Percentiles rank a stretch among this genome's conserved stretches.
These are phyloP conservation scores for Aspergillus sp. DNA, from an alignment of 2,329 filamentous ascomycete genomes.

Conservation along the genomic window DNA sequence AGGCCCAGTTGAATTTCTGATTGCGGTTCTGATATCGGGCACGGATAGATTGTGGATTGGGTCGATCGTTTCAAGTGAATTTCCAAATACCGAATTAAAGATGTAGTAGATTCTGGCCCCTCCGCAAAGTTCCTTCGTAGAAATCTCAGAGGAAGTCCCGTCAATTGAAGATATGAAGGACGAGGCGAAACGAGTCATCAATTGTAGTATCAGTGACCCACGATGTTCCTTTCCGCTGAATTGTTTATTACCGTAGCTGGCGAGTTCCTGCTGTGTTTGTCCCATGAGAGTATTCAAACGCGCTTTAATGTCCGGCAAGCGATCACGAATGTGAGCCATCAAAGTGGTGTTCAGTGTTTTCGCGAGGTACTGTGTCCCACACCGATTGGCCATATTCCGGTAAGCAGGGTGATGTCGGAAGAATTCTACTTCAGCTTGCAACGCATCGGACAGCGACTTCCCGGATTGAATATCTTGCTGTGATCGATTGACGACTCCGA, in stretches of 20 bases:
- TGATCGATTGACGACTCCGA: slow-evolving; percentile 95
- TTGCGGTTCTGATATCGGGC: slow-evolving; percentile 92
- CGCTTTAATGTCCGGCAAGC: slow-evolving; percentile 96
- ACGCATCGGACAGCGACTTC: slow-evolving; percentile 89
- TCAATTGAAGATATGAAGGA: slow-evolving; percentile 99
- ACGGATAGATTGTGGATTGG: slow-evolving; percentile 93
- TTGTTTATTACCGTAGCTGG: slow-evolving; percentile 95
- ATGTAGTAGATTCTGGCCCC: slow-evolving; percentile 98
- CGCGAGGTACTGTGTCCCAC: slow-evolving; percentile 89
- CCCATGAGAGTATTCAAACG: slow-evolving; percentile 97
- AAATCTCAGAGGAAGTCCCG: slow-evolving; percentile 97
- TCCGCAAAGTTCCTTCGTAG: slow-evolving; percentile 94
- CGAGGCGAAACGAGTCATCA: slow-evolving; percentile 97
- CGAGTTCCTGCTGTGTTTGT: slow-evolving; percentile 97
- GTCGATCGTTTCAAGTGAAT: slow-evolving; percentile 92
- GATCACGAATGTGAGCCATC: slow-evolving; percentile 94
- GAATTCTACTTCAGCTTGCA: slow-evolving; percentile 88
- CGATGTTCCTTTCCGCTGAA: slow-evolving; percentile 97
- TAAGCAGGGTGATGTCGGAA: slow-evolving; percentile 98
- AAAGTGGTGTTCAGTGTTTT: slow-evolving; percentile 93
- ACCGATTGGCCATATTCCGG: slow-evolving; percentile 89
- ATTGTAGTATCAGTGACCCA: slow-evolving; percentile 88
- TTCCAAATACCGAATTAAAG: slow-evolving; percentile 98
- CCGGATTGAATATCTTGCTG: slow-evolving; percentile 97
- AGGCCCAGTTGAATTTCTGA: slow-evolving; percentile 95